Conservation (phyloP, 139 green algal species). For the Astrephomene gubernaculifera region DNA sequence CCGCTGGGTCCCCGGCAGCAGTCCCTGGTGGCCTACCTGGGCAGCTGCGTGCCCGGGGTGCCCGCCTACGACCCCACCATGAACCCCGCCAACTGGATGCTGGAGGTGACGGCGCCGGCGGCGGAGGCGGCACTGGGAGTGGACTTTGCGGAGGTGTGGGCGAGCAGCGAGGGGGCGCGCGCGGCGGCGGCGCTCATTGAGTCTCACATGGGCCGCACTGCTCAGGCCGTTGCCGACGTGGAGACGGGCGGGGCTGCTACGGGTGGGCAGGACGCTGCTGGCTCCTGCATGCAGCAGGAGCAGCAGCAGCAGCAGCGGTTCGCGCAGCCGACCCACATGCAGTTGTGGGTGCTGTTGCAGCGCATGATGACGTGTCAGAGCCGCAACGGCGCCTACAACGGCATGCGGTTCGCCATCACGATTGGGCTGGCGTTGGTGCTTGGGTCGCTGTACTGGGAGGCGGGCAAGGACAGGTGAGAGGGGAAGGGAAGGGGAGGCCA, state of each 20-base stretch:
- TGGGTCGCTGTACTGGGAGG: conserved; percentile 20
- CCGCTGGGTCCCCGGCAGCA: too few species aligned
- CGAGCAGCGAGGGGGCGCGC: not conserved
- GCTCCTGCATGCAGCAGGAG: too few species aligned
- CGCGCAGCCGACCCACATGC: not conserved
- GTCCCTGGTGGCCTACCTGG: too few species aligned
- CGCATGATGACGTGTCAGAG: conserved; percentile 25
- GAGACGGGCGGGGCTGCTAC: not conserved
- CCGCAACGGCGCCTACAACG: conserved; percentile 30
- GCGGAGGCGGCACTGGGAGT: not conserved
- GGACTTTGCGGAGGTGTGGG: conserved; percentile 26
- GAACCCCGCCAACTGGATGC: conserved; percentile 89
- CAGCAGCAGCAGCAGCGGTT: not conserved
- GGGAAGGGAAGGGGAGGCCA: not conserved
- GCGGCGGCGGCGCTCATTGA: not conserved
- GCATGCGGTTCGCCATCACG: conserved; percentile 3
- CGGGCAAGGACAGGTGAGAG: conserved; percentile 9
- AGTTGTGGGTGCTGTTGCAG: conserved; percentile 34
- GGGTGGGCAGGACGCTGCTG: not conserved
- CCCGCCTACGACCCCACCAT: not conserved
- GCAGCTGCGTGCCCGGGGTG: too few species aligned
- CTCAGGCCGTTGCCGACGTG: not conserved
- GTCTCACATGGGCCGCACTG: not conserved
- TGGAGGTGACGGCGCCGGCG: conserved; percentile 60
- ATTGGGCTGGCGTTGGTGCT: not conserved